Conservation (phyloP, 768 basidiomycete species). For the Podaxis rugospora region DNA sequence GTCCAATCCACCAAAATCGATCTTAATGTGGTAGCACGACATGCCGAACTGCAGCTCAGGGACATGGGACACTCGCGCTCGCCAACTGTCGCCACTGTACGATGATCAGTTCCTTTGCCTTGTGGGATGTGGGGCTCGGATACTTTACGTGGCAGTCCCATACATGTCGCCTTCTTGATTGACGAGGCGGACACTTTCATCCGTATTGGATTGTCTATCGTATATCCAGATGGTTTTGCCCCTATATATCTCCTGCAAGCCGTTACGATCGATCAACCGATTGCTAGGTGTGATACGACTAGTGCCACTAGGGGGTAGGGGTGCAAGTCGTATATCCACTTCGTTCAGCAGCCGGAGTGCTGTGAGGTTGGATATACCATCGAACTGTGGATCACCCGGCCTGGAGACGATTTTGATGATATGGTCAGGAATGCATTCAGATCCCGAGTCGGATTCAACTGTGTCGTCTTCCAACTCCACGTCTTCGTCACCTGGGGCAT, state of each 20-base stretch:
- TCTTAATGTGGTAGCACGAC: constrained; percentile 52
- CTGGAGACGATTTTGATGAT: constrained; percentile 46
- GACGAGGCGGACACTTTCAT: constrained; percentile 66
- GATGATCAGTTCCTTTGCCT: background rate
- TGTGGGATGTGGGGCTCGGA: background rate
- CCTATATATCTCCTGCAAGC: constrained; percentile 70
- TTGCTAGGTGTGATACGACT: constrained; percentile 47
- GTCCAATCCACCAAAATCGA: constrained; percentile 75
- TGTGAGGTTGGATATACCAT: constrained; percentile 56
- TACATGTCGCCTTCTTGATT: constrained; percentile 59
- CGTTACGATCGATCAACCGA: constrained; percentile 54
- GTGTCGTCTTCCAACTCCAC: constrained; percentile 18
- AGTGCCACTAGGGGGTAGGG: constrained; percentile 37
- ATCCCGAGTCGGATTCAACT: constrained; percentile 29
- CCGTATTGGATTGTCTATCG: constrained; percentile 58
- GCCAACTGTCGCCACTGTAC: constrained; percentile 77
- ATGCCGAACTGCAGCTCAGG: constrained; percentile 71
- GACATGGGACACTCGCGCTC: constrained; percentile 64
- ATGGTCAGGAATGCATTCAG: constrained; percentile 24
- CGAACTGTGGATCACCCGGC: constrained; percentile 34
- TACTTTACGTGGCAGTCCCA: constrained; percentile 72
- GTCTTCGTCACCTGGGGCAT: constrained; percentile 13
- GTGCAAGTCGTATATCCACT: constrained; percentile 57
- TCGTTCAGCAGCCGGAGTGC: constrained; percentile 71
- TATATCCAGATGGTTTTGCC: constrained; percentile 76